These are phyloP conservation scores for Penicillium samsonianum DNA, from an alignment of 495 filamentous ascomycete genomes.

Conservation along the genomic window DNA sequence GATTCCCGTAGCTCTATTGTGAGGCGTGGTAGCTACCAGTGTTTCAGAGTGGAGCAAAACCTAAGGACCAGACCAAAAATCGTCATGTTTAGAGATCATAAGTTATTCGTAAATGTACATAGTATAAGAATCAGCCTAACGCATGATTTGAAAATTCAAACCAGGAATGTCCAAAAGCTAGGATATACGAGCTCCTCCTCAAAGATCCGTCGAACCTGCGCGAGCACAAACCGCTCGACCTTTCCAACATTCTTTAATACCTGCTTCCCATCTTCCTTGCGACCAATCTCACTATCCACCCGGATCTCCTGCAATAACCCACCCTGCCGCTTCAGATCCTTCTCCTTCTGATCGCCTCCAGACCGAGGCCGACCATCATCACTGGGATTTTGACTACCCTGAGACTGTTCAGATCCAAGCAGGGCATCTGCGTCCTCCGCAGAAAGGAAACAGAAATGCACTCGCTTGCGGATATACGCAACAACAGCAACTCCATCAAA, in stretches of 20 bases:
- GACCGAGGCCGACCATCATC: constrained; percentile 27
- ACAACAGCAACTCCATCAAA: constrained; percentile 93
- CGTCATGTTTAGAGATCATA: constrained; percentile 16
- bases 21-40: constrained; percentile 1
- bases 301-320: constrained; percentile 86
- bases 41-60: constrained; percentile 3
- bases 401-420: constrained; percentile 55
- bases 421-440: constrained; percentile 77
- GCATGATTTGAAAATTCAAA: constrained; percentile 57
- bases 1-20: no score
- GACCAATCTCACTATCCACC: constrained; percentile 96
- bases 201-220: constrained; percentile 94
- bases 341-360: constrained; percentile 42
- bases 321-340: constrained; percentile 63
- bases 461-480: constrained; percentile 77
- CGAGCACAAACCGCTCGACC: constrained; percentile 94
- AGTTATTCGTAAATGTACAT: constrained; percentile 26
- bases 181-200: constrained; percentile 98
- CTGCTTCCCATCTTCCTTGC: constrained; percentile 86
- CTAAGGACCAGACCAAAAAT: constrained; percentile 7
- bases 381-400: constrained; percentile 28
- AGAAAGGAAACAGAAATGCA: constrained; percentile 88
- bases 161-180: constrained; percentile 95
- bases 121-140: neutral
- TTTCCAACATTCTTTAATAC: constrained; percentile 98